Evolutionary conservation across 257 asterid species (phyloP).

Genomic region (Hygrophila difformis): DNA sequence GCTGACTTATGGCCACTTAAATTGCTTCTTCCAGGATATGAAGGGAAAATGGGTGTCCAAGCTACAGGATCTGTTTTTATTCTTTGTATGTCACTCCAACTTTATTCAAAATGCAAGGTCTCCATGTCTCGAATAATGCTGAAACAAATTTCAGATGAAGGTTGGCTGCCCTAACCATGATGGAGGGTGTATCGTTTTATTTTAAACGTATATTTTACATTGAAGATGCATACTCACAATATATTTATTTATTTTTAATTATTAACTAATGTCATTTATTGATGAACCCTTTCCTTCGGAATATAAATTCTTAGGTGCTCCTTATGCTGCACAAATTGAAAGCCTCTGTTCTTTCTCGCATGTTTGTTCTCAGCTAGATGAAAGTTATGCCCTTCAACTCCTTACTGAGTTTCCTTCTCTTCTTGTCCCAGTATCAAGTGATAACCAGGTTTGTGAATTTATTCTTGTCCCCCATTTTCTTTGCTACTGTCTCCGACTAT

Average conservation of each 20-base stretch:
- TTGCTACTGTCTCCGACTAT: too few relatives aligned
- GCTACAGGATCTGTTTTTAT: slow-evolving; percentile 57
- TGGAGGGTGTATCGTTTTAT: too few relatives aligned
- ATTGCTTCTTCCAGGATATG: slow-evolving; percentile 39
- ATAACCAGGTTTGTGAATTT: slow-evolving; percentile 48
- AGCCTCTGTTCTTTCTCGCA: slow-evolving; percentile 49
- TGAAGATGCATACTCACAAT: too few relatives aligned
- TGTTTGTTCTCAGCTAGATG: slow-evolving; percentile 51
- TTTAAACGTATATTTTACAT: background rate
- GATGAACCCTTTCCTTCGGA: too few relatives aligned
- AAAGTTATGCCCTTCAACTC: slow-evolving; percentile 36
- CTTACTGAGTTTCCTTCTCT: slow-evolving; percentile 54
- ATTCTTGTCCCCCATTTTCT: background rate
- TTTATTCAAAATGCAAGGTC: slow-evolving; percentile 43
- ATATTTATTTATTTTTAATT: too few relatives aligned
- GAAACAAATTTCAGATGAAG: slow-evolving; percentile 62
- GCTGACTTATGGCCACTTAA: slow-evolving; percentile 11
- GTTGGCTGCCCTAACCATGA: slow-evolving; percentile 22
- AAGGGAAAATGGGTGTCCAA: slow-evolving; percentile 41
- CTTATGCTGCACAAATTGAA: slow-evolving; percentile 50
- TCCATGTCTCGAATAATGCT: slow-evolving; percentile 36
- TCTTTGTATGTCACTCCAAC: slow-evolving; percentile 51
- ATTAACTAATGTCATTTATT: too few relatives aligned
- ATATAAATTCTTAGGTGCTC: slow-evolving; percentile 41
- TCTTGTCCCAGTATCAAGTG: slow-evolving; percentile 75